Evolutionary conservation across 176 grass and related monocot genomes (phyloP), one percentile per base, ranked within the genome.

Genomic region (Eleusine indica): DNA sequence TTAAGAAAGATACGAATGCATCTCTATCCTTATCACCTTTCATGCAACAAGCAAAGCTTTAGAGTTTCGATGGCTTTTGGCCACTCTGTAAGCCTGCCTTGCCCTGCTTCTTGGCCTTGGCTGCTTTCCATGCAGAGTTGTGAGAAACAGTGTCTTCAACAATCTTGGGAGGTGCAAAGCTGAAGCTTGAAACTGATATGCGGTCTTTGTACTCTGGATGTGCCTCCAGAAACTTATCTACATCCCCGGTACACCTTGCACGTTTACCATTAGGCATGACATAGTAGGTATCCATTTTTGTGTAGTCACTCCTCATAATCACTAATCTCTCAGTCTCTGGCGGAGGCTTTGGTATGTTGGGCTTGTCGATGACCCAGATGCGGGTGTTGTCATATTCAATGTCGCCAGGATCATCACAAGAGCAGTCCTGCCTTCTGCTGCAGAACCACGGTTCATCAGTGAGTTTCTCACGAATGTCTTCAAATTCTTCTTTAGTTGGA

Each of bases 231-330:
- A 98, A 98, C 84, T 90, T 98, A 21, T 83, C 89, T 46, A 98
- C 85, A 4, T 95, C 96, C 67, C 63, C 84, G 1, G 75, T 25
- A 72, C 91, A 84, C 79, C 86, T 95, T 70, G 66, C 82, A 80
- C 80, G 85, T 80, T 94, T 95, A 37, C 96, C 93, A 32, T 98
- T 98, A 25, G 96, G 96, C 96, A 98, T 85, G 68, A 90, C 52
- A 78, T 95, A 95, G 63, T 90, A 87, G 30, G 85, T 86, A 80
- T 98, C 96, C 87, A 95, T 85, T 93, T 98, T 95, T 28, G 85
- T 90, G 62, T 83, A 88, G 80, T 98, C 91, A 63, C 88, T 28
- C 83, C 93, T 89, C 89, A 98, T 90, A 51, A 90, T 73, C 78
- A 91, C 48, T 62, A 90, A 49, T 74, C 96, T 90, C 70, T 98